Percentiles rank a stretch among this genome's conserved stretches.
Conservation (phyloP, 345 rosid genomes). For the Eucalyptus guilfoylei region DNA sequence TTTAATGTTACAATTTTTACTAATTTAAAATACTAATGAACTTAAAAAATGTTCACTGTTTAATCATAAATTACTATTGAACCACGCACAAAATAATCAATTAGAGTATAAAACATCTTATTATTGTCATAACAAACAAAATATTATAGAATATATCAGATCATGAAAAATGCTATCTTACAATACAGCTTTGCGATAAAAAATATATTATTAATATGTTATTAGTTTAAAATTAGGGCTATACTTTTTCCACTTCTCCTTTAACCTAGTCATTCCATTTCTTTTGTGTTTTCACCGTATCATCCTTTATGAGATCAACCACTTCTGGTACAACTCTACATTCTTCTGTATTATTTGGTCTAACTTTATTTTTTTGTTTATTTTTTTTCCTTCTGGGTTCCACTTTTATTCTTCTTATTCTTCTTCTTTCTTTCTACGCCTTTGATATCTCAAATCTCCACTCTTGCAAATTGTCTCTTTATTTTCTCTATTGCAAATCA, state of each 20-base stretch:
- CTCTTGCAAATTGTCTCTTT: not conserved
- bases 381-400: accelerated
- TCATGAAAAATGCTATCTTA: not conserved
- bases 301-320: accelerated
- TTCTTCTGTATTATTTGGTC: not conserved
- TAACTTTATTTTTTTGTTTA: accelerated
- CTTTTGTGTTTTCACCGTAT: not conserved
- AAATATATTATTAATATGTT: not conserved
- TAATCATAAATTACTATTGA: not conserved
- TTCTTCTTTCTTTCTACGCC: too few relatives aligned
- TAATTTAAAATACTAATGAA: not conserved
- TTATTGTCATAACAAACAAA: not conserved
- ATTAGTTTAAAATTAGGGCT: not conserved
- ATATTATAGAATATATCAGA: not conserved
- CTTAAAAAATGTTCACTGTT: not conserved
- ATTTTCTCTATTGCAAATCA: too few relatives aligned
- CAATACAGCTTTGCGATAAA: not conserved
- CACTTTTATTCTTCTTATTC: not conserved
- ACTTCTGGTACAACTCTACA: not conserved
- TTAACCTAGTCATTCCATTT: not conserved
- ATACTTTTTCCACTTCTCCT: not conserved
- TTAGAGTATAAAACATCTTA: not conserved
- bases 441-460: not conserved
- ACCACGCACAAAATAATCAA: not conserved
- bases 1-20: not conserved